A percentile compares a stretch with the other conserved stretches of the same genome.
Conservation (phyloP, 495 filamentous ascomycete species). For the Neurospora sp. region DNA sequence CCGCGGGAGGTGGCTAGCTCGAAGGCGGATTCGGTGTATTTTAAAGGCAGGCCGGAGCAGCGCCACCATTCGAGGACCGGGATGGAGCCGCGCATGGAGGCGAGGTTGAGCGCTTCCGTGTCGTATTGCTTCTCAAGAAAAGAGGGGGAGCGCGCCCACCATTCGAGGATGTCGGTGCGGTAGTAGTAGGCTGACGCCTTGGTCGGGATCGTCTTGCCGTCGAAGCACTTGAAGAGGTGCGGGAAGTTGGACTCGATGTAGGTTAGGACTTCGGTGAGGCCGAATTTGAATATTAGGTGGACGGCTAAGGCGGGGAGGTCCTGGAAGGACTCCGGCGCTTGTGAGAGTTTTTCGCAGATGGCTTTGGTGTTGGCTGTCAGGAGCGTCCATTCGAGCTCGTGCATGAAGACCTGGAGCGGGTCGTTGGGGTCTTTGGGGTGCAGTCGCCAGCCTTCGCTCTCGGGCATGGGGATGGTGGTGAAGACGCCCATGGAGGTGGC, state of each 20-base stretch:
- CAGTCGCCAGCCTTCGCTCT: slow-evolving; percentile 50
- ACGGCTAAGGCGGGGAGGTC: slow-evolving; percentile 72
- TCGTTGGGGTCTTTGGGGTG: slow-evolving; percentile 30
- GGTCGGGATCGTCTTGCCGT: slow-evolving; percentile 69
- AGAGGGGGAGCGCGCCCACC: slow-evolving; percentile 62
- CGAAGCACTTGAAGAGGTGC: slow-evolving; percentile 75
- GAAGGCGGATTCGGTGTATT: slow-evolving; percentile 76
- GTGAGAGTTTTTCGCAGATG: slow-evolving; percentile 55
- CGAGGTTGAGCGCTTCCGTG: slow-evolving; percentile 75
- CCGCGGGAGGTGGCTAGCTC: slow-evolving; percentile 78
- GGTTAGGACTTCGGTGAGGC: slow-evolving; percentile 62
- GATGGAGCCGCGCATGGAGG: slow-evolving; percentile 71
- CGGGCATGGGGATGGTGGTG: slow-evolving; percentile 60
- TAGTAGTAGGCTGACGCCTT: slow-evolving; percentile 80
- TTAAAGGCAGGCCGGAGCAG: slow-evolving; percentile 63
- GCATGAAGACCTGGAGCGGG: slow-evolving; percentile 42
- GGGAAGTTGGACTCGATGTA: slow-evolving; percentile 71
- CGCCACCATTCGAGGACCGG: slow-evolving; percentile 90
- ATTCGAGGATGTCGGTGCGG: slow-evolving; percentile 74
- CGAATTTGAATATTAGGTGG: slow-evolving; percentile 86
- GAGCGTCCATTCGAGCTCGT: slow-evolving; percentile 69
- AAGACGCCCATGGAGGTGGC: slow-evolving; percentile 70
- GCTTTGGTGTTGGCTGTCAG: slow-evolving; percentile 58
- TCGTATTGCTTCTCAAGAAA: slow-evolving; percentile 67
- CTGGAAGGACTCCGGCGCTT: slow-evolving; percentile 54